phyloP scores from a whole-genome alignment of 164 flowering plant genomes.

The Sedum album region DNA sequence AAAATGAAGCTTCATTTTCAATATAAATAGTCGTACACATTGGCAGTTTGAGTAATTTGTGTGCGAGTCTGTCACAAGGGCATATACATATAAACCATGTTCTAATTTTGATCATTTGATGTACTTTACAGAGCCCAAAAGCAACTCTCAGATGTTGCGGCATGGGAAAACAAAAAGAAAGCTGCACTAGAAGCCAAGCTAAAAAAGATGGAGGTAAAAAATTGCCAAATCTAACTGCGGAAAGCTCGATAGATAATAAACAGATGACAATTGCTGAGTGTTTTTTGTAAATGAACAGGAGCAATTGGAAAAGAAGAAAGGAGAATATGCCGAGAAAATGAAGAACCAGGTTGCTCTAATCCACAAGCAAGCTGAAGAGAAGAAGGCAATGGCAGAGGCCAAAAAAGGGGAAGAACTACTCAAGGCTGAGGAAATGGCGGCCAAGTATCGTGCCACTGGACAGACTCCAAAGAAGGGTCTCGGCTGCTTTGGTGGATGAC shows the following conservation, averaged over 20 bases:
- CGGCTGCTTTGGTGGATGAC: background rate
- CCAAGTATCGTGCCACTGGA: background rate
- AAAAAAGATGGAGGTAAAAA: constrained; percentile 44
- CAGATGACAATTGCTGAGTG: background rate
- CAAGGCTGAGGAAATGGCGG: background rate
- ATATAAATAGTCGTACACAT: background rate
- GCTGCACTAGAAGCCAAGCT: constrained; percentile 43
- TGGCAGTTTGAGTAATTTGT: background rate
- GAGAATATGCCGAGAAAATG: background rate
- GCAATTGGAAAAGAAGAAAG: constrained; percentile 4
- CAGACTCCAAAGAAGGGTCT: background rate
- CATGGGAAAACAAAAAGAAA: constrained; percentile 52
- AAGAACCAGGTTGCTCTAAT: background rate
- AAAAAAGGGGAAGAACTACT: background rate
- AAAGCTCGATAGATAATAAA: no score
- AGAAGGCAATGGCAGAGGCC: background rate
- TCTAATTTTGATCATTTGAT: background rate
- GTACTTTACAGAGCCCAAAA: constrained; percentile 38
- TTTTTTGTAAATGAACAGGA: constrained; percentile 15
- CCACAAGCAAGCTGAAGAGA: background rate
- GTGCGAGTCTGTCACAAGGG: background rate
- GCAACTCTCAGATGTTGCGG: constrained; percentile 24
- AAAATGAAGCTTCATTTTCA: no score
- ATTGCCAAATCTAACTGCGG: background rate
- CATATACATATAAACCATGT: background rate